These are phyloP conservation scores for Hirschioporus abietinus DNA, from an alignment of 768 basidiomycete species.

Conservation along the genomic window DNA sequence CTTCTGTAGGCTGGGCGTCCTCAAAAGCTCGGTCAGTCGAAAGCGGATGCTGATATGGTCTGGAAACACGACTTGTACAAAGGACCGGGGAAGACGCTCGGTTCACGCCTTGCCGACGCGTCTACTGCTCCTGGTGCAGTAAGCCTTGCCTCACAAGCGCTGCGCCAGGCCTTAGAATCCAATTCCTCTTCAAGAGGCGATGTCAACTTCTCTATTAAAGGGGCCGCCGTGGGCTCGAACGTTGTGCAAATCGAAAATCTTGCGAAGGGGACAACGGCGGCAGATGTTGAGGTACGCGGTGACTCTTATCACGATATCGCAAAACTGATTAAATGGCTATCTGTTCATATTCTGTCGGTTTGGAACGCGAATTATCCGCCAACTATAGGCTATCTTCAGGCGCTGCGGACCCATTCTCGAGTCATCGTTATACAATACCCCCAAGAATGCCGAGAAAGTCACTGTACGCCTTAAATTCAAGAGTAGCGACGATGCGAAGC, in stretches of 20 bases:
- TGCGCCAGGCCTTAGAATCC: conserved; percentile 51
- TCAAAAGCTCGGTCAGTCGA: conserved; percentile 45
- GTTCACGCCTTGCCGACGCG: conserved; percentile 46
- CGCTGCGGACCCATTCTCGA: conserved; percentile 65
- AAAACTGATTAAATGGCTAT: neutral
- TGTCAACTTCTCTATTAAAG: conserved; percentile 56
- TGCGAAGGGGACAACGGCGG: conserved; percentile 70
- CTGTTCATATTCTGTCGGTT: too few species aligned
- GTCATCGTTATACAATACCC: conserved; percentile 24
- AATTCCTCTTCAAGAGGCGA: conserved; percentile 13
- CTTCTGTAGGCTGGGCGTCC: conserved; percentile 40
- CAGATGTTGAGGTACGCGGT: conserved; percentile 58
- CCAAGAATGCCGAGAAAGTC: conserved; percentile 32
- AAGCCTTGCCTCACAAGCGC: conserved; percentile 53
- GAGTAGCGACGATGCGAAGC: conserved; percentile 50
- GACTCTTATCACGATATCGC: neutral
- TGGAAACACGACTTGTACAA: conserved; percentile 76
- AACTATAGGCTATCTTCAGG: conserved; percentile 64
- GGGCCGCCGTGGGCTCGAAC: conserved; percentile 53
- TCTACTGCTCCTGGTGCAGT: conserved; percentile 25
- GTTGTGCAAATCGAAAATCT: conserved; percentile 73
- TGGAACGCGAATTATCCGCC: too few species aligned
- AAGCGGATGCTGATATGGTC: conserved; percentile 57
- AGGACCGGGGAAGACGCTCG: conserved; percentile 39
- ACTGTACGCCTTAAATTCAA: conserved; percentile 73